Evolutionary conservation across 2,329 filamentous ascomycete species (phyloP), one percentile per base, ranked within the genome.

Genomic region (Beauveria bassiana): DNA sequence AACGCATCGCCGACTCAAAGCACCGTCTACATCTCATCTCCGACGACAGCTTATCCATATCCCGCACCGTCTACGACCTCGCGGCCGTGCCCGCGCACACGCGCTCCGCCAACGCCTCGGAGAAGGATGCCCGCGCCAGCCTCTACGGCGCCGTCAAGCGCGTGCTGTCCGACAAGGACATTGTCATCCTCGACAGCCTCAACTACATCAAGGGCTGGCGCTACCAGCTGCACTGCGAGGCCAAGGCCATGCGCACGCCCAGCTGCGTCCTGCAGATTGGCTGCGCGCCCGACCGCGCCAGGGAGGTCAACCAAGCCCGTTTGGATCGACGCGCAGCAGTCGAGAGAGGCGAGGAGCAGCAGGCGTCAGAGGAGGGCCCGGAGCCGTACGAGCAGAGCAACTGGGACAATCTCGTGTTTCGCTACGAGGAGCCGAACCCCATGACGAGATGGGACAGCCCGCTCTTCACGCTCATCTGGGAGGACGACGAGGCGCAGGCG

Each of bases 131-230:
- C 1, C 85, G 90, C 28, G 90, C 90, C 1, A 81, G 85, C 47
- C 79, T 91, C 61, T 91, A 89, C 72, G 90, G 83, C 63, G 89
- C 90, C 63, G 87, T 93, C 51, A 93, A 93, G 78, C 82, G 90
- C 49, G 82, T 86, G 54, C 79, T 96, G 34, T 86, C 83, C 63
- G 82, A 86, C 61, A 85, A 85, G 68, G 88, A 91, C 69, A 86
- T 96, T 62, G 89, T 95, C 58, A 84, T 96, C 52, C 83, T 91
- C 18, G 90, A 96, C 71, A 86, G 87, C 1, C 77, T 90, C 63
- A 95, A 95, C 74, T 96, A 95, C 75, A 96, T 96, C 76, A 95
- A 95, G 73, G 91, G 90, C 43, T 95, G 90, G 84, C 82, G 91
- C 54, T 96, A 96, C 72, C 90, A 96, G 78, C 78, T 96, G 24